Conservation (phyloP, 2,329 filamentous ascomycete genomes). For the Sclerotinia sclerotiorum region DNA sequence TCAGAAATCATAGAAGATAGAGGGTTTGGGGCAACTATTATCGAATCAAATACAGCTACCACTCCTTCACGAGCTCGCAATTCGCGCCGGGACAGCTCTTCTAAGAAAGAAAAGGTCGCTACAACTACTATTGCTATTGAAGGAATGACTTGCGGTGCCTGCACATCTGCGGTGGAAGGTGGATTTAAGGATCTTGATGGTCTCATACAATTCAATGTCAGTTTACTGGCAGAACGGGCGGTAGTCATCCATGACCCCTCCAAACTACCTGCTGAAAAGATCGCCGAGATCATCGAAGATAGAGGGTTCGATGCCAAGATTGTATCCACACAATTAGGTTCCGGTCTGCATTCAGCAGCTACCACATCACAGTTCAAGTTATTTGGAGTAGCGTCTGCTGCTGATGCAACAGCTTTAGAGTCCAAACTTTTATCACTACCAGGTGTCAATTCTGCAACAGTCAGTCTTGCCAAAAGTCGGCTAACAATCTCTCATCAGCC, state of each 20-base stretch:
- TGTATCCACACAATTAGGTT: conserved; percentile 68
- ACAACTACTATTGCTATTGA: conserved; percentile 87
- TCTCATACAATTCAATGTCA: conserved; percentile 88
- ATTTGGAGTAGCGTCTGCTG: conserved; percentile 73
- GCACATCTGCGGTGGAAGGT: conserved; percentile 85
- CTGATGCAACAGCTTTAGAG: conserved; percentile 71
- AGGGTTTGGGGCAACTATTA: conserved; percentile 76
- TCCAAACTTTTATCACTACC: conserved; percentile 60
- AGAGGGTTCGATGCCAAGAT: conserved; percentile 83
- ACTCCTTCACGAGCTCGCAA: conserved; percentile 40
- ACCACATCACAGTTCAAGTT: conserved; percentile 77
- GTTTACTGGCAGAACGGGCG: conserved; percentile 85
- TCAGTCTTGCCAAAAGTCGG: conserved; percentile 73
- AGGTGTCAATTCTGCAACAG: conserved; percentile 71
- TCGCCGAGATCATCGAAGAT: conserved; percentile 83
- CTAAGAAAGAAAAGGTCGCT: conserved; percentile 46
- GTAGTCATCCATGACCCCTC: conserved; percentile 79
- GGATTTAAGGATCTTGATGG: conserved; percentile 78
- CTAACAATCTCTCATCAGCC: conserved; percentile 74
- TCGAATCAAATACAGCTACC: conserved; percentile 63
- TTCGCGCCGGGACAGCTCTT: conserved; percentile 35
- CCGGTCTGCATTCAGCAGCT: conserved; percentile 54
- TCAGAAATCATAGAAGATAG: conserved; percentile 64
- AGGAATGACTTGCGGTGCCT: conserved; percentile 97
- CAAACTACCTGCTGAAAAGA: conserved; percentile 69